phyloP scores from a whole-genome alignment of 306 rosid species.

The Cajanus cajan region DNA sequence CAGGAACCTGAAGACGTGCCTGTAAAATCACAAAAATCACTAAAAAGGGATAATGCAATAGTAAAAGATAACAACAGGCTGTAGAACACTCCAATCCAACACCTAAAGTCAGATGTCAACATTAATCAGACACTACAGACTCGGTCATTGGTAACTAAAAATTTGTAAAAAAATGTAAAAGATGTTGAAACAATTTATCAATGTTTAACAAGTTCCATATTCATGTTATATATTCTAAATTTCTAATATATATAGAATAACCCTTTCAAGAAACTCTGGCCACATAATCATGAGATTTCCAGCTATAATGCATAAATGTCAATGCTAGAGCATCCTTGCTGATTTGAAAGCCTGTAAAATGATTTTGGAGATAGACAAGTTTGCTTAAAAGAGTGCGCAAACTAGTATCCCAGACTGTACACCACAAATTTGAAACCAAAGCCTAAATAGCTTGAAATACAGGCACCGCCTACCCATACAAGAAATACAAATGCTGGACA shows the following conservation, averaged over 20 bases:
- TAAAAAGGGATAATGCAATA: slow-evolving; percentile 15
- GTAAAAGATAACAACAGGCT: slow-evolving; percentile 6
- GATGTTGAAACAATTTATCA: neutral
- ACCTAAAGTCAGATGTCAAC: neutral
- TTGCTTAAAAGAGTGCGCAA: neutral
- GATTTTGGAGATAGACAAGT: slow-evolving; percentile 13
- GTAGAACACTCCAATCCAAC: slow-evolving; percentile 6
- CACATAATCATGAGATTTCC: slow-evolving; percentile 12
- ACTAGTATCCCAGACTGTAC: neutral
- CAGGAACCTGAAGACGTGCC: slow-evolving; percentile 75
- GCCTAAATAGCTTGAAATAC: slow-evolving; percentile 12
- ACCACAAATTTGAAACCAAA: slow-evolving; percentile 4
- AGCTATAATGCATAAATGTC: slow-evolving; percentile 20
- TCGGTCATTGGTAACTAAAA: neutral
- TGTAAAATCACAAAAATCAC: slow-evolving; percentile 35
- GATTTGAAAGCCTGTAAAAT: slow-evolving; percentile 16
- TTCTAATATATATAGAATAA: slow-evolving; percentile 1
- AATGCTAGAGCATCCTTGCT: neutral
- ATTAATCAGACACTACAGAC: neutral
- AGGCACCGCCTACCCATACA: neutral
- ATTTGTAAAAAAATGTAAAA: neutral
- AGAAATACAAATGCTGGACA: slow-evolving; percentile 20
- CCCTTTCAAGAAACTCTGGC: slow-evolving; percentile 7
- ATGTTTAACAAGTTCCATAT: slow-evolving; percentile 8
- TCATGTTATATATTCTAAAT: neutral